Percentiles rank a stretch among this genome's conserved stretches.
Evolutionary conservation across 2,329 filamentous ascomycete species (phyloP).

Genomic region (Chaetomiaceae sp.): DNA sequence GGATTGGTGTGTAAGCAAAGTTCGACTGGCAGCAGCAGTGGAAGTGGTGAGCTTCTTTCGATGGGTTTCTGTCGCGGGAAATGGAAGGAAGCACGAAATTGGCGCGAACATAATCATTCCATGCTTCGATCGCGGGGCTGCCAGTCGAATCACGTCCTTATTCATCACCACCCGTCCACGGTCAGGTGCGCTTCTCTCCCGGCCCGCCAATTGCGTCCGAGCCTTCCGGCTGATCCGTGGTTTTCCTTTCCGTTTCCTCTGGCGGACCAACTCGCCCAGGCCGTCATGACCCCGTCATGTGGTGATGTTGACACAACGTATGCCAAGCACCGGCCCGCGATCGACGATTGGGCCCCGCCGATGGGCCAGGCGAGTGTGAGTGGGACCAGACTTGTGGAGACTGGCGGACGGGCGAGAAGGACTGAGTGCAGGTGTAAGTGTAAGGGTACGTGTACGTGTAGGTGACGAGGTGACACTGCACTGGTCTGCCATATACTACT

Average conservation of each 20-base stretch:
- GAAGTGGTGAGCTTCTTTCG: no score
- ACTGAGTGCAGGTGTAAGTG: no score
- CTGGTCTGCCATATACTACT: no score
- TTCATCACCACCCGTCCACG: background rate
- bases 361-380: no score
- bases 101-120: background rate
- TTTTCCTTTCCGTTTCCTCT: background rate
- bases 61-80: background rate
- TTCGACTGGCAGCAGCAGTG: no score
- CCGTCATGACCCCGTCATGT: slow-evolving; percentile 1
- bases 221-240: slow-evolving; percentile 1
- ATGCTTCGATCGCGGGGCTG: background rate
- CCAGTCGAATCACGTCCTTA: background rate
- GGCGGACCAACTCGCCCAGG: background rate
- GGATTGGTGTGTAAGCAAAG: no score
- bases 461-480: no score
- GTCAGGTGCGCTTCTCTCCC: background rate
- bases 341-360: slow-evolving; percentile 5
- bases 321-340: slow-evolving; percentile 7
- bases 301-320: slow-evolving; percentile 1
- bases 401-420: no score
- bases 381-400: no score
- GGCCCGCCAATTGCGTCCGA: background rate
- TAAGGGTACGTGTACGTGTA: no score
- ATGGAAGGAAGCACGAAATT: no score